Evolutionary conservation across 169 alveolate species (phyloP).

Genomic region (Theileria orientalis): DNA sequence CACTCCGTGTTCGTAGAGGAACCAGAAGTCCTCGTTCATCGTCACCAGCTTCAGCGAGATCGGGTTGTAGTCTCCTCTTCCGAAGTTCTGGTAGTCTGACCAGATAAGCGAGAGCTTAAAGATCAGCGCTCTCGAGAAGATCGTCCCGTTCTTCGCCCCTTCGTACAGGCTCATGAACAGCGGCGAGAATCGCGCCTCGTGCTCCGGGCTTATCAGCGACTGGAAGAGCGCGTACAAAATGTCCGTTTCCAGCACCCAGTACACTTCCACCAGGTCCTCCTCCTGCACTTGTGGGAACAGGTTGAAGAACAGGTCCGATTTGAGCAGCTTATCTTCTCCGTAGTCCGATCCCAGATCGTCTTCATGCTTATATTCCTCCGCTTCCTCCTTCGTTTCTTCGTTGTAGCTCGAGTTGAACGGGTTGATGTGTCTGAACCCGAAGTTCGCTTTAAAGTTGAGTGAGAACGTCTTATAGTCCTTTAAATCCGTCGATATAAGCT

Average conservation of each 20-base stretch:
- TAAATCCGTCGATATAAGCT: background rate
- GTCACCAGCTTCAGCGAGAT: conserved; percentile 41
- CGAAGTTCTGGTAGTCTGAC: conserved; percentile 41
- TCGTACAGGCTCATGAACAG: conserved; percentile 19
- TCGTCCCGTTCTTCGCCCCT: conserved; percentile 18
- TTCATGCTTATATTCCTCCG: conserved; percentile 9
- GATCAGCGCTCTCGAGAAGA: conserved; percentile 43
- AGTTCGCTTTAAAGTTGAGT: background rate
- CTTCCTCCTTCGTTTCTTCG: conserved; percentile 3
- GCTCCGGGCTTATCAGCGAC: conserved; percentile 23
- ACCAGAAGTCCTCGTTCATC: conserved; percentile 54
- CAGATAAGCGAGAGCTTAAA: conserved; percentile 47
- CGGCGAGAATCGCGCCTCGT: conserved; percentile 20
- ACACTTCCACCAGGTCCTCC: conserved; percentile 24
- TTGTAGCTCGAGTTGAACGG: background rate
- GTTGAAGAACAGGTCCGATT: conserved; percentile 23
- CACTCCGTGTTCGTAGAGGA: conserved; percentile 32
- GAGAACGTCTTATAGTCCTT: background rate
- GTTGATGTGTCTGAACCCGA: conserved; percentile 2
- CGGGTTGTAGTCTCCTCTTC: conserved; percentile 9
- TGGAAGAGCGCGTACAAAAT: conserved; percentile 23
- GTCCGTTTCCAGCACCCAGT: conserved; percentile 55
- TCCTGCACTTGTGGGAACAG: conserved; percentile 9
- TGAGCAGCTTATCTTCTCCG: conserved; percentile 11
- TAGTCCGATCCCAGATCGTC: background rate